Conservation (phyloP, 306 rosid genomes). For the Castanea mollissima region DNA sequence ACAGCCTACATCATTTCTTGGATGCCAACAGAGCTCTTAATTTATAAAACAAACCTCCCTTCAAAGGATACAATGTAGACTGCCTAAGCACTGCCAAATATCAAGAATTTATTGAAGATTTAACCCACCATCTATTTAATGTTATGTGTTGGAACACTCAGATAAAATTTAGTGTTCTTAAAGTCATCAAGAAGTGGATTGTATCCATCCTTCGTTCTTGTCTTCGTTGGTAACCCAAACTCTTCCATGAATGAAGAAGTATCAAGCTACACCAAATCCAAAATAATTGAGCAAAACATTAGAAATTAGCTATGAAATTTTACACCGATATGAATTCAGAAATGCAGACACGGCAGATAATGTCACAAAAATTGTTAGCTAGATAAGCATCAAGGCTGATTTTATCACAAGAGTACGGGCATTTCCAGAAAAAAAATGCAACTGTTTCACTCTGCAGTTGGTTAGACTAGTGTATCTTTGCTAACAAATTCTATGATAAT, state of each 20-base stretch:
- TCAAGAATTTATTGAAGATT: slow-evolving; percentile 1
- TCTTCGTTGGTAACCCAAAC: slow-evolving; percentile 85
- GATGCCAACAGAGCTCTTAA: background rate
- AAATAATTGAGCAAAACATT: slow-evolving; percentile 11
- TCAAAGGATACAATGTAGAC: background rate
- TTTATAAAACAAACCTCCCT: background rate
- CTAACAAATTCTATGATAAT: background rate
- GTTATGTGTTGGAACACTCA: slow-evolving; percentile 90
- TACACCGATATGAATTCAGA: background rate
- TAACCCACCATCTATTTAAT: slow-evolving; percentile 32
- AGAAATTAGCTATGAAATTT: background rate
- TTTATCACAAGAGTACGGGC: background rate
- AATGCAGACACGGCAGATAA: background rate
- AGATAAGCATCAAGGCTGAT: background rate
- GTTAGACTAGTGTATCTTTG: background rate
- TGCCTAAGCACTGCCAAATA: background rate
- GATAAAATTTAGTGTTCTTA: slow-evolving; percentile 86
- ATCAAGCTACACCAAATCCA: slow-evolving; percentile 58
- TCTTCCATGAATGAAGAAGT: slow-evolving; percentile 99
- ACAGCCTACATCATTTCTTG: background rate
- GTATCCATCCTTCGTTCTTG: slow-evolving; percentile 89
- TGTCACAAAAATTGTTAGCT: background rate
- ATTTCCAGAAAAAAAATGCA: background rate
- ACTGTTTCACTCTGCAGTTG: background rate
- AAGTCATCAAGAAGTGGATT: slow-evolving; percentile 92